phyloP scores from a whole-genome alignment of 2,329 filamentous ascomycete species.

The Monosporascus sp. region DNA sequence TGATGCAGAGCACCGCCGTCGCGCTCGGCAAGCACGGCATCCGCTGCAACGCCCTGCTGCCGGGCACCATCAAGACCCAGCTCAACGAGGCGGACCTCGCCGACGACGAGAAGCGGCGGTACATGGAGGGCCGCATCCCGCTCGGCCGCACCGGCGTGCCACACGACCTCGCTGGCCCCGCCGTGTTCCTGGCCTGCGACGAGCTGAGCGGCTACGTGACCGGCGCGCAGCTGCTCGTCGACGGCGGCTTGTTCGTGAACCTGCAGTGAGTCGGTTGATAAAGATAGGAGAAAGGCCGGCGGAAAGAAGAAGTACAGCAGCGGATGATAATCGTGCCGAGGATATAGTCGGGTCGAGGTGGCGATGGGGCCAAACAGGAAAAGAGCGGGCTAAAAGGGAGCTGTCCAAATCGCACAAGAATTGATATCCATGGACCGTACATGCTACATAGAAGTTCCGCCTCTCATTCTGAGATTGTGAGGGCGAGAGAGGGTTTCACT shows the following conservation, averaged over 20 bases:
- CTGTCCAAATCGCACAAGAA: too few species aligned
- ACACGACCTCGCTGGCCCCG: conserved; percentile 73
- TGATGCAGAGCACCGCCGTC: conserved; percentile 80
- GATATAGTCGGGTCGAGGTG: neutral
- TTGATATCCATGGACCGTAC: too few species aligned
- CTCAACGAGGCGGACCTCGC: conserved; percentile 76
- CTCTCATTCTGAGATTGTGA: too few species aligned
- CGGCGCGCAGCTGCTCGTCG: conserved; percentile 77
- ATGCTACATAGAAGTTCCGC: too few species aligned
- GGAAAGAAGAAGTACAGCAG: neutral
- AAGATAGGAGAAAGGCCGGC: too few species aligned
- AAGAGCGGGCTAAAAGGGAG: too few species aligned
- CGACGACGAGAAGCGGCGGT: conserved; percentile 64
- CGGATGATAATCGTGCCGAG: neutral
- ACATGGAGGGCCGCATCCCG: conserved; percentile 79
- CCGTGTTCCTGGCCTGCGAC: conserved; percentile 77
- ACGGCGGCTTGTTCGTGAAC: conserved; percentile 87
- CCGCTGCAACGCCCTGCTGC: conserved; percentile 76
- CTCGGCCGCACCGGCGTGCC: conserved; percentile 68
- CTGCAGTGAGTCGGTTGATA: conserved; percentile 50
- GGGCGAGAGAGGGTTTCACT: too few species aligned
- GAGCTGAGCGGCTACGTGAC: conserved; percentile 76
- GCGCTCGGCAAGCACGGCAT: conserved; percentile 72
- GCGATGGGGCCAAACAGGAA: too few species aligned
- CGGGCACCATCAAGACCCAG: conserved; percentile 78